Evolutionary conservation across 2,329 filamentous ascomycete genomes (phyloP).

Genomic region (Aureobasidium sp.): DNA sequence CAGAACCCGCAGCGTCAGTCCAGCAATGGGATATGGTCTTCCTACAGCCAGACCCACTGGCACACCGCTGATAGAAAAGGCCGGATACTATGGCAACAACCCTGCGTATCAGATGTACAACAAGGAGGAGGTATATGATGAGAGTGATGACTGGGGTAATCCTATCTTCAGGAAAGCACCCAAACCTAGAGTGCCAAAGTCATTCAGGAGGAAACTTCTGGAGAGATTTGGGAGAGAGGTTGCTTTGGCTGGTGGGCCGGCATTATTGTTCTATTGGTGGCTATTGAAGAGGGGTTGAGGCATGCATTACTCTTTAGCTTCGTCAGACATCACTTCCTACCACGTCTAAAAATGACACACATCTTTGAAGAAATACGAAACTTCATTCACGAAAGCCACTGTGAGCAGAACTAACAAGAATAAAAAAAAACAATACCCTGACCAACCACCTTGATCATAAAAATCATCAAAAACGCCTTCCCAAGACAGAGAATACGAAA

Average conservation of each 20-base stretch:
- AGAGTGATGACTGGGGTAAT: slow-evolving; percentile 26
- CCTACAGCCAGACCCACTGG: slow-evolving; percentile 23
- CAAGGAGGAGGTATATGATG: slow-evolving; percentile 25
- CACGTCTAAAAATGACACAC: neutral
- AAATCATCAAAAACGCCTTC: neutral
- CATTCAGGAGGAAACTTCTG: slow-evolving; percentile 42
- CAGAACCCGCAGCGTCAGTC: slow-evolving; percentile 34
- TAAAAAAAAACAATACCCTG: neutral
- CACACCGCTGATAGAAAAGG: slow-evolving; percentile 35
- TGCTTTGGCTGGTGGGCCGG: slow-evolving; percentile 58
- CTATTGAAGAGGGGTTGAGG: slow-evolving; percentile 43
- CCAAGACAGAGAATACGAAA: neutral
- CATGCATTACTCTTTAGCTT: no score
- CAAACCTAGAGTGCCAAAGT: slow-evolving; percentile 25
- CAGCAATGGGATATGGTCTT: slow-evolving; percentile 27
- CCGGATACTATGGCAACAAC: slow-evolving; percentile 32
- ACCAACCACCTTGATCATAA: neutral
- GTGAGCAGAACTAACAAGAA: neutral
- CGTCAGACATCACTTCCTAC: no score
- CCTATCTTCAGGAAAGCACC: slow-evolving; percentile 23
- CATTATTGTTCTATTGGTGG: slow-evolving; percentile 58
- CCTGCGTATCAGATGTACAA: slow-evolving; percentile 9
- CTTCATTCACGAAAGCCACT: neutral
- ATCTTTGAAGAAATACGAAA: neutral
- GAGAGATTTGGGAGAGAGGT: slow-evolving; percentile 56